These are phyloP conservation scores for Cladobotryum mycophilum DNA, from an alignment of 2,329 filamentous ascomycete genomes.

Conservation along the genomic window DNA sequence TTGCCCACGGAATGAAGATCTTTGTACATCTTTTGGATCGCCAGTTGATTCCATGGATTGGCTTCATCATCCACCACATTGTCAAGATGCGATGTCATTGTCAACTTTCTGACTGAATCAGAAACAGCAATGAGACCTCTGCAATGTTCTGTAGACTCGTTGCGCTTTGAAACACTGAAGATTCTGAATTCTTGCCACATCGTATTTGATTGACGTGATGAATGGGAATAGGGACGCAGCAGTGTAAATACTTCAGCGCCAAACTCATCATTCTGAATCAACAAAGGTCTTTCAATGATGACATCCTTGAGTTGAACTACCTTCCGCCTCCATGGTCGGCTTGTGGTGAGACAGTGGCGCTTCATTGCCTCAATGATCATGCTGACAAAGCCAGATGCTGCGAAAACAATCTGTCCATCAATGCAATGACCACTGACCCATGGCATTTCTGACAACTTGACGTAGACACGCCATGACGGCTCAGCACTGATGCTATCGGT, in stretches of 20 bases:
- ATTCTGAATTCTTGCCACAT: slow-evolving; percentile 12
- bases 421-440: slow-evolving; percentile 29
- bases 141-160: slow-evolving; percentile 11
- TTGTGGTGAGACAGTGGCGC: slow-evolving; percentile 8
- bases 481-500: slow-evolving; percentile 16
- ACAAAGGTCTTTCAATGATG: slow-evolving; percentile 7
- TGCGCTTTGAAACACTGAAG: slow-evolving; percentile 8
- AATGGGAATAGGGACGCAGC: slow-evolving; percentile 6
- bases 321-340: slow-evolving; percentile 5
- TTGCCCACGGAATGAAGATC: slow-evolving; percentile 5
- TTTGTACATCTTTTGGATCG: slow-evolving; percentile 4
- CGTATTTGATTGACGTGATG: slow-evolving; percentile 3
- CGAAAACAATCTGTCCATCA: slow-evolving; percentile 24
- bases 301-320: slow-evolving; percentile 9
- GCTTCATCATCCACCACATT: background rate
- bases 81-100: too few species aligned
- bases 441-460: slow-evolving; percentile 21
- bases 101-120: slow-evolving; percentile 1
- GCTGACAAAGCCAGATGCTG: slow-evolving; percentile 26
- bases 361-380: slow-evolving; percentile 28
- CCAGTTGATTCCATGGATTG: slow-evolving; percentile 1
- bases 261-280: slow-evolving; percentile 11
- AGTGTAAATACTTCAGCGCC: slow-evolving; percentile 12
- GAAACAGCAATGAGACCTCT: slow-evolving; percentile 7
- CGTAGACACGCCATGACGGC: slow-evolving; percentile 27